Conservation (phyloP, 768 basidiomycete genomes). For the Clitopilus passeckerianus region DNA sequence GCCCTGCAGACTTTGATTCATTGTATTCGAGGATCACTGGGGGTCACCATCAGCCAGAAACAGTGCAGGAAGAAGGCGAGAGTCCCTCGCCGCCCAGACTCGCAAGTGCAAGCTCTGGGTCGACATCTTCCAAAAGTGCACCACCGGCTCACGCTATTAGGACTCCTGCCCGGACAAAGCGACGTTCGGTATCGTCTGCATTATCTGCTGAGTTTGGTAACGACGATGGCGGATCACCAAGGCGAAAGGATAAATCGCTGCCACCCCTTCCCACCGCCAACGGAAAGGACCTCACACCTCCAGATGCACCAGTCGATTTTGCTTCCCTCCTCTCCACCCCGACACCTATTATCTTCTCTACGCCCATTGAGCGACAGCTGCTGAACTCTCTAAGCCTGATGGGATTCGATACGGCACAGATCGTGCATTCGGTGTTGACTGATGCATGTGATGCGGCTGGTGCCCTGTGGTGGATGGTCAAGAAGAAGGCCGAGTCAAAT, state of each 20-base stretch:
- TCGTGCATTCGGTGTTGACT: conserved; percentile 87
- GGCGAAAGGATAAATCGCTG: conserved; percentile 35
- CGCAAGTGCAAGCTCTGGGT: not conserved
- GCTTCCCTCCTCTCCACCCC: conserved; percentile 56
- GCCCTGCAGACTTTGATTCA: conserved; percentile 26
- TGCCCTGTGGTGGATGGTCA: conserved; percentile 96
- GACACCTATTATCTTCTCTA: conserved; percentile 83
- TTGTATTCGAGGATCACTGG: conserved; percentile 27
- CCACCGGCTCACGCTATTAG: conserved; percentile 68
- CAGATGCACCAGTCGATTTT: conserved; percentile 37
- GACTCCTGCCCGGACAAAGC: conserved; percentile 93
- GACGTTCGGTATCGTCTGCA: conserved; percentile 89
- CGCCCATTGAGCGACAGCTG: conserved; percentile 73
- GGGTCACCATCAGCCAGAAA: conserved; percentile 31
- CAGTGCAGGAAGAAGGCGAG: conserved; percentile 50
- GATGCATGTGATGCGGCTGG: conserved; percentile 92
- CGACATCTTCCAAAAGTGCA: conserved; percentile 15
- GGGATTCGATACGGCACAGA: conserved; percentile 92
- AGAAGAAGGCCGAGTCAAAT: conserved; percentile 68
- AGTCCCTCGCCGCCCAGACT: conserved; percentile 14
- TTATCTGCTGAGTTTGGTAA: conserved; percentile 38
- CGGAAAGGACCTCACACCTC: conserved; percentile 25
- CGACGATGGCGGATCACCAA: conserved; percentile 40
- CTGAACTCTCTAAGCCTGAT: conserved; percentile 68
- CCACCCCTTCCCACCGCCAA: conserved; percentile 30